These are phyloP conservation scores for Nakazawaea wickerhamii DNA, from an alignment of 805 yeast species.

Conservation along the genomic window DNA sequence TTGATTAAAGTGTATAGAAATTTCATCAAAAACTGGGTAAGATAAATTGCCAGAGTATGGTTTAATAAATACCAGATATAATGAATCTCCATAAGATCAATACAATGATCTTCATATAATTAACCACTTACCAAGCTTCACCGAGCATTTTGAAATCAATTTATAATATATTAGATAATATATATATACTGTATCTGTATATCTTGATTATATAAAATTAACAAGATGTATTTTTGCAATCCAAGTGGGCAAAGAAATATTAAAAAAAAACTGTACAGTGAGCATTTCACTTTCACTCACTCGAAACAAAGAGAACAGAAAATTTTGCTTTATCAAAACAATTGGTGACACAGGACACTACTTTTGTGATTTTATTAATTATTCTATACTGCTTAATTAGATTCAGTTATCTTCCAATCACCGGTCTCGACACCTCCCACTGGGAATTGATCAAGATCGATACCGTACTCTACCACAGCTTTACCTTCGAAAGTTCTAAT, in stretches of 20 bases:
- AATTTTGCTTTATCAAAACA: not conserved
- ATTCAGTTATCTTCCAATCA: conserved; percentile 6
- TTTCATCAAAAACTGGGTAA: too few species aligned
- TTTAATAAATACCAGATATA: too few species aligned
- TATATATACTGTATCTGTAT: too few species aligned
- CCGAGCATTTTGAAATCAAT: conserved; percentile 31
- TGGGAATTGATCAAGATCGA: conserved; percentile 10
- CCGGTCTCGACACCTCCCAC: not conserved
- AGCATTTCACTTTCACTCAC: too few species aligned
- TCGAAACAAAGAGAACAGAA: not conserved
- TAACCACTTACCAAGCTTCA: conserved; percentile 45
- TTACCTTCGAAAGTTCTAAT: conserved; percentile 4
- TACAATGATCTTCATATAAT: too few species aligned
- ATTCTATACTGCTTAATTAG: too few species aligned
- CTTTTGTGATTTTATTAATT: too few species aligned
- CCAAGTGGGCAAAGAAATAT: too few species aligned
- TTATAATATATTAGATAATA: not conserved
- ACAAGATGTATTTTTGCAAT: too few species aligned
- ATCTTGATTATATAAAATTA: not conserved
- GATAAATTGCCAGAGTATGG: too few species aligned
- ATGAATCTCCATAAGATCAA: too few species aligned
- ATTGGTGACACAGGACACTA: not conserved
- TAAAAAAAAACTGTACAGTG: too few species aligned
- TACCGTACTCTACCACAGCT: conserved; percentile 5
- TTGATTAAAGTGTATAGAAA: not conserved